These are phyloP conservation scores for Akanthomyces lecanii DNA, from an alignment of 2,329 filamentous ascomycete species.

Conservation along the genomic window DNA sequence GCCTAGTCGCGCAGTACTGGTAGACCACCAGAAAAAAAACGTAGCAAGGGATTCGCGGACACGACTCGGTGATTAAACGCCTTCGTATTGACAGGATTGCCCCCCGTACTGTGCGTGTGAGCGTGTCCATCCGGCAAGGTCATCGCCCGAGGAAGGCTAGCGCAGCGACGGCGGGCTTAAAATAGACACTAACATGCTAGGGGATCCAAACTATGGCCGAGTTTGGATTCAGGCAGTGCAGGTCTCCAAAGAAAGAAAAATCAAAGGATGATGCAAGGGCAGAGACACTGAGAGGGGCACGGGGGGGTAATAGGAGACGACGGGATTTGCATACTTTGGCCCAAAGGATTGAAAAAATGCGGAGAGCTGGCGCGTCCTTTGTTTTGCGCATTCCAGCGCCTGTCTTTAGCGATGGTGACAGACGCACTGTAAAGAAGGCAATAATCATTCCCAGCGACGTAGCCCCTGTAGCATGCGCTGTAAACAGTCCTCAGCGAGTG, in stretches of 20 bases:
- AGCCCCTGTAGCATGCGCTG: background rate
- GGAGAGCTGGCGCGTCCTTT: constrained; percentile 9
- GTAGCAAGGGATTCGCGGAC: background rate
- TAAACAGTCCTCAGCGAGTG: background rate
- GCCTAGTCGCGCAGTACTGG: background rate
- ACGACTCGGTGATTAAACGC: background rate
- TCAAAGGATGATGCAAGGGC: background rate
- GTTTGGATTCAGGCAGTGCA: background rate
- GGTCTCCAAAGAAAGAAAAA: background rate
- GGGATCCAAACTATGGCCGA: background rate
- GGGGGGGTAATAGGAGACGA: background rate
- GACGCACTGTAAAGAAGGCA: background rate
- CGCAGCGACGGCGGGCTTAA: background rate
- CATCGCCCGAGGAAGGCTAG: background rate
- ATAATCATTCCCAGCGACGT: too few relatives aligned
- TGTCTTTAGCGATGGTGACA: background rate
- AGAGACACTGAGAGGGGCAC: background rate
- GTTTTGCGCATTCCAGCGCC: background rate
- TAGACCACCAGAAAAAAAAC: too few relatives aligned
- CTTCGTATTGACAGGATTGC: background rate
- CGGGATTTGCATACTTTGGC: background rate
- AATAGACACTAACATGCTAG: background rate
- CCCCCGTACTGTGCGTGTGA: background rate
- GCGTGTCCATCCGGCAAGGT: background rate
- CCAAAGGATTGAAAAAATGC: background rate